A percentile compares a stretch with the other conserved stretches of the same genome.
These are phyloP conservation scores for Suhomyces faveliae DNA, from an alignment of 805 yeast genomes.

Conservation along the genomic window DNA sequence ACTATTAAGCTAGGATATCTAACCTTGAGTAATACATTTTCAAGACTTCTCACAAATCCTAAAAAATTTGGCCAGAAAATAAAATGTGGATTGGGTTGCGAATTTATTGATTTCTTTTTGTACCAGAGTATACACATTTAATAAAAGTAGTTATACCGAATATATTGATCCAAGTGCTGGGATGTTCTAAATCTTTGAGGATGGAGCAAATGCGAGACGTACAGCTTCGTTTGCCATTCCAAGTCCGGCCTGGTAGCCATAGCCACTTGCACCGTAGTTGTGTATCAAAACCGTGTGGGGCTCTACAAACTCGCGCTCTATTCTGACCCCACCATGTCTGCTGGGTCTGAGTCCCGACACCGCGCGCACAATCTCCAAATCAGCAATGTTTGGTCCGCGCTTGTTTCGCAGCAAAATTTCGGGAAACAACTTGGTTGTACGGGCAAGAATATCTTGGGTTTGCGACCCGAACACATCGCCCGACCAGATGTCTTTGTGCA, in stretches of 20 bases:
- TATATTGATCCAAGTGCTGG: background rate
- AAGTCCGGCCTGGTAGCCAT: conserved; percentile 65
- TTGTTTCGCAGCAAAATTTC: conserved; percentile 41
- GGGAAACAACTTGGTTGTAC: conserved; percentile 56
- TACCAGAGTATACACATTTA: too few relatives aligned
- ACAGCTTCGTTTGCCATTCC: conserved; percentile 59
- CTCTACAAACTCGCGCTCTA: conserved; percentile 50
- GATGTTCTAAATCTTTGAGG: conserved; percentile 2
- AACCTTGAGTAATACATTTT: too few relatives aligned
- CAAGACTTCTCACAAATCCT: too few relatives aligned
- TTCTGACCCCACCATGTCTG: conserved; percentile 71
- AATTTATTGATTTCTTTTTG: too few relatives aligned
- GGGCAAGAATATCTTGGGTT: conserved; percentile 57
- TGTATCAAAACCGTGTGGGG: conserved; percentile 48
- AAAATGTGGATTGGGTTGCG: too few relatives aligned
- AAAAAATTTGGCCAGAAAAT: too few relatives aligned
- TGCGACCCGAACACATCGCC: conserved; percentile 57
- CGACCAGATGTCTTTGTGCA: conserved; percentile 63
- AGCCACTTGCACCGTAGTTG: conserved; percentile 69
- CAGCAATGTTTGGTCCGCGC: conserved; percentile 29
- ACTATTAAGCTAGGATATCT: too few relatives aligned
- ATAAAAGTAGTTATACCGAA: background rate
- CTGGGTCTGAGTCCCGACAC: conserved; percentile 78
- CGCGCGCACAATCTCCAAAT: conserved; percentile 56
- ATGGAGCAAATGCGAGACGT: conserved; percentile 3